Conservation (phyloP, 73 alveolate genomes). For the Paramecium sonneborni region DNA sequence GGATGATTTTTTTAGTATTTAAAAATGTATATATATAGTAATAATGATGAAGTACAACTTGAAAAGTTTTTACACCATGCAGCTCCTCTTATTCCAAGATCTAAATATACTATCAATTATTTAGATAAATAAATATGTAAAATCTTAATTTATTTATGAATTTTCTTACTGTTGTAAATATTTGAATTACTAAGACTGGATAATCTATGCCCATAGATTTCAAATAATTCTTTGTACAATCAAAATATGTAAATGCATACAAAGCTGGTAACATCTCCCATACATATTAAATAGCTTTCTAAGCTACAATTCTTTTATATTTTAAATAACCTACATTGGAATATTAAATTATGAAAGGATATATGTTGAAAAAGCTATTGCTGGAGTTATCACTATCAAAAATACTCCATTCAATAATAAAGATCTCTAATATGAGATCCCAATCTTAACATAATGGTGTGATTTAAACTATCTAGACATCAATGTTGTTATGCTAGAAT, state of each 20-base stretch:
- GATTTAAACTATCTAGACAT: slow-evolving; percentile 22
- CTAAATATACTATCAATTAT: background rate
- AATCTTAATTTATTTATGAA: background rate
- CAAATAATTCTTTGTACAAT: slow-evolving; percentile 13
- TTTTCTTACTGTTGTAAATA: background rate
- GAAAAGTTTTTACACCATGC: slow-evolving; percentile 50
- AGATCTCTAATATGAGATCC: slow-evolving; percentile 36
- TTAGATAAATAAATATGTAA: background rate
- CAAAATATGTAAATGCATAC: slow-evolving; percentile 29
- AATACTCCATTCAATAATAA: background rate
- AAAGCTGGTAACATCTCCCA: slow-evolving; percentile 47
- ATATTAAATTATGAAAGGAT: background rate
- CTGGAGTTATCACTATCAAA: slow-evolving; percentile 22
- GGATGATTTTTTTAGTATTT: slow-evolving; percentile 15
- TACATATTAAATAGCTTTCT: slow-evolving; percentile 19
- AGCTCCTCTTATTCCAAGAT: slow-evolving; percentile 48
- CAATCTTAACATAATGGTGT: slow-evolving; percentile 13
- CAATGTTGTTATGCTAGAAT: background rate
- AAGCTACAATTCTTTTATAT: background rate
- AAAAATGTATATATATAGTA: background rate
- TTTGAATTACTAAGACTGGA: slow-evolving; percentile 22
- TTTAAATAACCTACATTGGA: background rate
- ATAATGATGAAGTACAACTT: background rate
- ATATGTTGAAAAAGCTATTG: background rate
- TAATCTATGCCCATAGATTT: slow-evolving; percentile 6